A percentile compares a stretch with the other conserved stretches of the same genome.
phyloP scores from a whole-genome alignment of 75 land plant genomes.

The Larix kaempferi region DNA sequence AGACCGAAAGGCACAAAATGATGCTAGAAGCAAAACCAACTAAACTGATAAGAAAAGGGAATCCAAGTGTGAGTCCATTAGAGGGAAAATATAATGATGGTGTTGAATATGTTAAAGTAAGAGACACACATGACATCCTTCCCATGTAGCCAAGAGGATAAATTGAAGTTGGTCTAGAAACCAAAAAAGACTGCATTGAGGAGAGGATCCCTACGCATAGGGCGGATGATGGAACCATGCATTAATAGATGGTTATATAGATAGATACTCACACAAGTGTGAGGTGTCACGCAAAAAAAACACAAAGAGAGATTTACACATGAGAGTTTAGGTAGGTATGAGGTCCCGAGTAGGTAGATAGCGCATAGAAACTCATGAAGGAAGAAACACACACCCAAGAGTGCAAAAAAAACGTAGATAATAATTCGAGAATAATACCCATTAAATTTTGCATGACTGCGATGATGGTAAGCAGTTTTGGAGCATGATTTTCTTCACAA shows the following conservation, averaged over 20 bases:
- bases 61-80: conserved; percentile 15
- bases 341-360: conserved; percentile 54
- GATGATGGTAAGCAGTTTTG: no score
- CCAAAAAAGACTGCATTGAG: conserved; percentile 5
- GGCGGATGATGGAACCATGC: not conserved
- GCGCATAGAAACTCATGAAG: conserved; percentile 42
- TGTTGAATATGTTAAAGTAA: conserved; percentile 10
- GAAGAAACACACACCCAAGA: no score
- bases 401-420: no score
- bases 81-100: conserved; percentile 19
- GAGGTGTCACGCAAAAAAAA: no score
- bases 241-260: no score
- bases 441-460: no score
- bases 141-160: conserved; percentile 9
- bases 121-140: conserved; percentile 7
- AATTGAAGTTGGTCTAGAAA: conserved; percentile 6
- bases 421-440: no score
- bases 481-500: no score
- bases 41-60: conserved; percentile 10
- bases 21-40: conserved; percentile 13
- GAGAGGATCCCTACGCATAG: no score
- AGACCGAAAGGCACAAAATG: conserved; percentile 5
- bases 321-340: conserved; percentile 3
- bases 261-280: no score
- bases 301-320: not conserved